Percentiles rank a stretch among this genome's conserved stretches.
phyloP scores from a whole-genome alignment of 345 rosid genomes.

The thale cress (Arabidopsis thaliana) region TAIR10.1 NC_003070.9:11725501-11726000 shows the following conservation, averaged over 20 bases:
- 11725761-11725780: background rate
- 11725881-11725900: conserved; percentile 28
- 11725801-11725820: conserved; percentile 27
- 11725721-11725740: conserved; percentile 44
- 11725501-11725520: conserved; percentile 15
- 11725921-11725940: conserved; percentile 17
- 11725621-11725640: background rate
- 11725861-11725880: conserved; percentile 28
- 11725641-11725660: conserved; percentile 33
- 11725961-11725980: conserved; percentile 13
- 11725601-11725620: background rate
- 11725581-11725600: conserved; percentile 25
- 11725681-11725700: conserved; percentile 24
- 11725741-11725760: conserved; percentile 44
- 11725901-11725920: conserved; percentile 38
- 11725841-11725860: conserved; percentile 37
- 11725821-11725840: conserved; percentile 31
- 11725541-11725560: conserved; percentile 44
- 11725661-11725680: conserved; percentile 42
- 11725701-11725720: conserved; percentile 13
- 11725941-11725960: conserved; percentile 14
- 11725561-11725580: conserved; percentile 40
- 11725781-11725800: conserved; percentile 3
- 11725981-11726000: conserved; percentile 13
- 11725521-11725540: conserved; percentile 32